Base-by-base conservation (phyloP, 352 stramenopile genomes). In the Pythium utonaiense region DNA sequence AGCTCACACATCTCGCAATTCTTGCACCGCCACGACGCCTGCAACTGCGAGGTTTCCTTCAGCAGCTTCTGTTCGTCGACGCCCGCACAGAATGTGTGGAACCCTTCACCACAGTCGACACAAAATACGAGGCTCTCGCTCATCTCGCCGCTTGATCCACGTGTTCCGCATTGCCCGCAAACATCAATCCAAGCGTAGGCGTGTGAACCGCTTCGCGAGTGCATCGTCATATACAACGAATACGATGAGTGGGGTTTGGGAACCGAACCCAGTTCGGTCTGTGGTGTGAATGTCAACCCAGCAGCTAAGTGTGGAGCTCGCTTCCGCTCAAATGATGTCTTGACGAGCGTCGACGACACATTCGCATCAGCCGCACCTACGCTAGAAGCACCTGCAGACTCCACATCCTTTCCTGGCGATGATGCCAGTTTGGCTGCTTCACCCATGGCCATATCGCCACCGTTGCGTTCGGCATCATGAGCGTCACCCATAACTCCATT, bases 1-100 rank as follows among this genome's bases (percentile, higher is more conserved):
- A 97, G 76, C 62, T 98, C 93, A 63, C 96, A 99, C 62, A 98
- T 87, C 55, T 98, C 98, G 70, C 96, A 99, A 73, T 98, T 99
- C 0, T 68, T 70, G 67, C 96, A 99, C 21, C 95, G 81, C 95
- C 95, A 98, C 31, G 83, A 91, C 21, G 77, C 74, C 24, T 85
- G 70, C 8, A 96, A 70, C 27, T 80, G 74, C 1, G 80, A 64
- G 19, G 71, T 79, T n/a, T 55, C 53, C n/a, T 67, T 52, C 1
- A 80, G 17, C 0, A 69, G 64, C 27, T 67, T 70, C 13, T 62
- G 44, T 10, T 47, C 56, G 28, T 70, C 75, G 60, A 88, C 73
- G 3, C 66, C 71, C n/a, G 78, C 67, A 73, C 96, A 99, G 69
- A 98, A 98, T 1, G 75, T 75, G 69, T 99, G 96, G 56, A 97